phyloP scores from a whole-genome alignment of 2,329 filamentous ascomycete genomes.

The Colletotrichum sp. region DNA sequence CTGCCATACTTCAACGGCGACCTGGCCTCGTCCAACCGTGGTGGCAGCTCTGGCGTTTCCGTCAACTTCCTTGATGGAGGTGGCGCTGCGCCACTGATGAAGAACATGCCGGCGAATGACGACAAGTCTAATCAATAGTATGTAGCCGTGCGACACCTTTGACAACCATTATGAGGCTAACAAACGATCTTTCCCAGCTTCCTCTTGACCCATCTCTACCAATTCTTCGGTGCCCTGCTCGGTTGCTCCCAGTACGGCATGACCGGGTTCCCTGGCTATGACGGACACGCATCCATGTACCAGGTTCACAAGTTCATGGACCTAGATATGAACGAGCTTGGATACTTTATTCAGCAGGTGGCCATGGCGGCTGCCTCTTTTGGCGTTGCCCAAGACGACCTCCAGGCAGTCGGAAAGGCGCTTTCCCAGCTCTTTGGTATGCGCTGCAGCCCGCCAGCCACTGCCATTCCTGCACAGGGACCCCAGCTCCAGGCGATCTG shows the following conservation, averaged over 20 bases:
- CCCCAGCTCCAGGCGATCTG: slow-evolving; percentile 61
- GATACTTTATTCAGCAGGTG: slow-evolving; percentile 66
- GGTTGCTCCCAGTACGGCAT: slow-evolving; percentile 58
- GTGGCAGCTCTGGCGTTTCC: slow-evolving; percentile 45
- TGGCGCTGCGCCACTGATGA: slow-evolving; percentile 57
- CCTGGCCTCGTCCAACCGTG: slow-evolving; percentile 58
- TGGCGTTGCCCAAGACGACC: slow-evolving; percentile 60
- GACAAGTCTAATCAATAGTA: slow-evolving; percentile 61
- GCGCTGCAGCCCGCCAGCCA: slow-evolving; percentile 51
- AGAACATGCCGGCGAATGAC: slow-evolving; percentile 58
- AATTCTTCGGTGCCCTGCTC: slow-evolving; percentile 64
- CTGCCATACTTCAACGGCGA: slow-evolving; percentile 63
- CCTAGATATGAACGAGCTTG: slow-evolving; percentile 53
- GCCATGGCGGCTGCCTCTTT: slow-evolving; percentile 61
- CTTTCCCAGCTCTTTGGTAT: slow-evolving; percentile 57
- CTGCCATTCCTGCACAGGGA: slow-evolving; percentile 48
- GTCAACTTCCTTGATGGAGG: slow-evolving; percentile 68
- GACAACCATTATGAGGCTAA: neutral
- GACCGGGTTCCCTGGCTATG: slow-evolving; percentile 54
- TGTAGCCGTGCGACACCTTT: slow-evolving; percentile 17
- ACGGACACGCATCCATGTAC: slow-evolving; percentile 51
- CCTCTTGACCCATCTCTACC: slow-evolving; percentile 66
- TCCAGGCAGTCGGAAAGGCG: slow-evolving; percentile 50
- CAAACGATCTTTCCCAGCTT: slow-evolving; percentile 37
- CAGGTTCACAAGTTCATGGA: slow-evolving; percentile 66